A percentile compares a stretch with the other conserved stretches of the same genome.
These are phyloP conservation scores for Ceratobasidium sp. DNA, from an alignment of 1,284 basidiomycete species.

Conservation along the genomic window DNA sequence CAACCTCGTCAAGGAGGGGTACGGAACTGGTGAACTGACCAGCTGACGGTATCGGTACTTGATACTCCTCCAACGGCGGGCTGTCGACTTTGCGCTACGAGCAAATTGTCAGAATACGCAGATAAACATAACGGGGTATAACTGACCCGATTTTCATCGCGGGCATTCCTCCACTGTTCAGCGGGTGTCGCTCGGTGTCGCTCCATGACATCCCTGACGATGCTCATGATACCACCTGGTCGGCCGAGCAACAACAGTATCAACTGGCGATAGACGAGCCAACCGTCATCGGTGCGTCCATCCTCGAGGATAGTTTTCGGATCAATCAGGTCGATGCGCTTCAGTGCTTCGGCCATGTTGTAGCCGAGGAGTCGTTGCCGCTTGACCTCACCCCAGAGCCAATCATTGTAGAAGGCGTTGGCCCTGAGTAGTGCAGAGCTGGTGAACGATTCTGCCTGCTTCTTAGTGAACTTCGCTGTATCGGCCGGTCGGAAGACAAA, in stretches of 20 bases:
- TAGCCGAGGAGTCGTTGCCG: neutral
- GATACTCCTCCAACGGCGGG: neutral
- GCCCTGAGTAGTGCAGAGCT: neutral
- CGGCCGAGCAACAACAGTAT: neutral
- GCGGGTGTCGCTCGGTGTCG: neutral
- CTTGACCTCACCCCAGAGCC: constrained; percentile 7
- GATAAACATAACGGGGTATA: too few relatives aligned
- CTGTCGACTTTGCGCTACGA: too few relatives aligned
- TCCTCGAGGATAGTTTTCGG: neutral
- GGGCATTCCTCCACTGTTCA: constrained; percentile 21
- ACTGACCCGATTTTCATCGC: constrained; percentile 5
- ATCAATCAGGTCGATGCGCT: neutral
- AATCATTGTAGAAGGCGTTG: neutral
- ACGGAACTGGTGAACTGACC: too few relatives aligned
- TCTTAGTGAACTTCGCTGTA: too few relatives aligned
- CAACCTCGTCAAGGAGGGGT: neutral
- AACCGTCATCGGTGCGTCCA: neutral
- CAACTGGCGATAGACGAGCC: too few relatives aligned
- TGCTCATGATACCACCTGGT: constrained; percentile 1
- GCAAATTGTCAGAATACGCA: too few relatives aligned
- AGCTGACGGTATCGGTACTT: neutral
- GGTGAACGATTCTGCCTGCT: neutral
- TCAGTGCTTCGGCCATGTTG: neutral
- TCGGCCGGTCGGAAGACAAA: too few relatives aligned
- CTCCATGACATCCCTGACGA: neutral